Evolutionary conservation across 208 protist genomes (phyloP), one percentile per base, ranked within the genome.

Genomic region (Crithidia brevicula): DNA sequence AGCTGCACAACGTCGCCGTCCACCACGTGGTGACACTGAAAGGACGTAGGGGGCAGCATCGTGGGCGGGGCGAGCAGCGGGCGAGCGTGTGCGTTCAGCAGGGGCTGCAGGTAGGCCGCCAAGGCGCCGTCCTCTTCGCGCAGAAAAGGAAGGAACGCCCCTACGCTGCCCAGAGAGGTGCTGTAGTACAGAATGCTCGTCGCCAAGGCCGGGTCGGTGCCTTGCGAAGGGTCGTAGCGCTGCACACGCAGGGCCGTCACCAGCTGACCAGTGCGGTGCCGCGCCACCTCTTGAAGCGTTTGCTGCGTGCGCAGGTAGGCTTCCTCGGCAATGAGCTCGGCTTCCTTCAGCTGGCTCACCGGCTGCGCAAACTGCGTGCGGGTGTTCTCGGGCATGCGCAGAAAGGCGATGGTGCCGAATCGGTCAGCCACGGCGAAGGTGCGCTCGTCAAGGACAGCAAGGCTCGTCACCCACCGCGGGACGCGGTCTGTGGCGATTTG

Each of bases 381-480:
- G 11, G 81, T 79, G 62, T 43, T 47, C 16, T 63, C 49, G 0
- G 85, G 87, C 0, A 96, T 65, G 25, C 83, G 85, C 8, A 96
- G 69, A 57, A 96, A 88, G 4, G 62, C 65, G 13, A 96, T 79
- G 31, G 66, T 81, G 16, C 90, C 90, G 64, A 89, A 90, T 40
- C 88, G 85, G 38, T 93, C 88, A 15, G 77, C 72, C 25, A 85
- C 86, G 47, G 87, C 90, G 57, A 85, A 51, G 20, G 90, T 96
- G 56, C 81, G 81, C 34, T 82, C 83, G 61, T 93, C 90, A 10
- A 96, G 22, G 5, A 91, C 74, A 15, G 66, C 72, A 16, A 89
- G 15, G 38, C 82, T 79, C 22, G 90, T 95, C 23, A 93, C 62
- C 34, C 59, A 51, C 20, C 90, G 86, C 34, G 82, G 90, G 7